These are phyloP conservation scores for Poa annua DNA, from an alignment of 176 grass and related monocot species.

Conservation along the genomic window DNA sequence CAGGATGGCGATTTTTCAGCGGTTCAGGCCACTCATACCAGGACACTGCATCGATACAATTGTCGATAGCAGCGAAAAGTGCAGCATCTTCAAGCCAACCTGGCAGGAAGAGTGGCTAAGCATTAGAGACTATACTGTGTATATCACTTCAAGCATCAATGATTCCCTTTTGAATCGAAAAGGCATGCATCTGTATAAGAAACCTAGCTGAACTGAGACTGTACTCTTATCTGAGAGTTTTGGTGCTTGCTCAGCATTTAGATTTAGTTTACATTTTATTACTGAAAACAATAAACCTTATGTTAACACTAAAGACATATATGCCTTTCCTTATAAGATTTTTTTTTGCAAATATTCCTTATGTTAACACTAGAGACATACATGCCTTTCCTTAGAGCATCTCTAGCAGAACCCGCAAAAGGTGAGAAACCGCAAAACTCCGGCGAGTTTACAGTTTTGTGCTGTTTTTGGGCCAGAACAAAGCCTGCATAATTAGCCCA, in stretches of 20 bases:
- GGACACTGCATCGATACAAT: conserved; percentile 57
- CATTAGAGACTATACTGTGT: neutral
- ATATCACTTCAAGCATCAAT: conserved; percentile 9
- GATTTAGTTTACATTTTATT: neutral
- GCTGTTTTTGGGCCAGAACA: no score
- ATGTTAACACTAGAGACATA: conserved; percentile 19
- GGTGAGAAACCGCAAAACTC: no score
- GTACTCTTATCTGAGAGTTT: conserved; percentile 13
- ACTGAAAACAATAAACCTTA: neutral
- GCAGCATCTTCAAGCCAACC: conserved; percentile 99
- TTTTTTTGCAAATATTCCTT: no score
- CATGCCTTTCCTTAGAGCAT: neutral
- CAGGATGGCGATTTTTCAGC: conserved; percentile 92
- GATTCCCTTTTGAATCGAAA: conserved; percentile 4
- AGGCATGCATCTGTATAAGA: neutral
- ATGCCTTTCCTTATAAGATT: no score
- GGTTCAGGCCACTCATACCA: conserved; percentile 96
- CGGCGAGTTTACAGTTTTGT: no score
- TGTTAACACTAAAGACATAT: neutral
- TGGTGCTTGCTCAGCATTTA: conserved; percentile 1
- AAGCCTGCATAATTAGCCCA: no score
- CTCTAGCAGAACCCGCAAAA: no score
- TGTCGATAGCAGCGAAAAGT: conserved; percentile 96
- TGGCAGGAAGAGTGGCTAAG: conserved; percentile 45
- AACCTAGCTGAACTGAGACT: neutral